Base-by-base conservation (phyloP, 1,284 basidiomycete species). In the Cutaneotrichosporon mucoides region DNA sequence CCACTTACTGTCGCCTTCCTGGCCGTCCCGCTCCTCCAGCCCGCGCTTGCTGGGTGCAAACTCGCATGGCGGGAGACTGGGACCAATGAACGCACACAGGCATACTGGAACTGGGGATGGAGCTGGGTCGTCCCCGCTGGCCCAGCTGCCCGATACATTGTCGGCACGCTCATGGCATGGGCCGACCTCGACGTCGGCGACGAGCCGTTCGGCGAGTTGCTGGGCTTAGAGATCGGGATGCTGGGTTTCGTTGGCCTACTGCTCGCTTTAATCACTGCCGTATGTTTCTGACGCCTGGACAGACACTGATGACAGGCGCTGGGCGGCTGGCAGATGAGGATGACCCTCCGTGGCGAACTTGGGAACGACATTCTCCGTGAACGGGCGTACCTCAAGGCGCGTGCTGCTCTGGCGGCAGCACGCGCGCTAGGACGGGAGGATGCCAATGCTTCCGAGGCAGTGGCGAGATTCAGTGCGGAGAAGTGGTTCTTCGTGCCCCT, bases 91-190 rank as follows among this genome's bases (percentile, higher is more conserved):
- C 33, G 10, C n/a, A 35, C 46, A n/a, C 36, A 35, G n/a, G 53
- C 61, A 6, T 76, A 73, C 71, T 75, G 68, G 67, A 59, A 61
- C 4, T 70, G 69, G 70, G 45, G 33, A 40, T 56, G 53, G 38
- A 64, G 65, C 57, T 76, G 75, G 75, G 48, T 73, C n/a, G 49
- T 75, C 0, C 66, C 69, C 11, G 69, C 67, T 10, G 75, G 75
- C 0, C 75, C 75, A 9, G 62, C 73, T 0, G 73, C 72, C 0
- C 56, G 75, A 24, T 72, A 58, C 43, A 59, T 56, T 0, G 68
- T 65, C 6, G 75, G 68, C 8, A 15, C 67, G 7, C 52, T 64
- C 0, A 56, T 76, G 2, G 73, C 70, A 1, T 76, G 75, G 75
- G 60, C 55, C 36, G 61, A 56, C 38, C 55, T 75, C 11, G 73